Evolutionary conservation across 2,329 filamentous ascomycete genomes (phyloP).

Genomic region (Chaetomium globosum): DNA sequence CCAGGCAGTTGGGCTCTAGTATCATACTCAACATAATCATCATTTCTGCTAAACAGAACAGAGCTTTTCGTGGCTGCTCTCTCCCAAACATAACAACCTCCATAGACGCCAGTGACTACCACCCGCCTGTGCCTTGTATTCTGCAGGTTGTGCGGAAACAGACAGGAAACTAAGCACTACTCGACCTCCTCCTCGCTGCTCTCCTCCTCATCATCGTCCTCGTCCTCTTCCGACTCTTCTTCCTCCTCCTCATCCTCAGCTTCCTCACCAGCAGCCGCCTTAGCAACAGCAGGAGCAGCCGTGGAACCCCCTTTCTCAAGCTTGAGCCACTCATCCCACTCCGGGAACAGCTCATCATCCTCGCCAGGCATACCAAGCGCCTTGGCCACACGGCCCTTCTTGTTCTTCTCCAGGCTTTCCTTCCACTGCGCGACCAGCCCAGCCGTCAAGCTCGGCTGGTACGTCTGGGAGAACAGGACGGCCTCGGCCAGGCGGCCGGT

Average conservation of each 20-base stretch:
- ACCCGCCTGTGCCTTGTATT: background rate
- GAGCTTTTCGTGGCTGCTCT: constrained; percentile 22
- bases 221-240: constrained; percentile 16
- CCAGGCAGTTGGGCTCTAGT: too few species aligned
- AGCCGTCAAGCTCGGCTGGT: constrained; percentile 77
- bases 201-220: constrained; percentile 21
- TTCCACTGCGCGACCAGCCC: constrained; percentile 79
- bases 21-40: constrained; percentile 10
- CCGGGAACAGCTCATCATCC: constrained; percentile 87
- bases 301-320: constrained; percentile 71
- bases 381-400: constrained; percentile 83
- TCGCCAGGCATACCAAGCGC: constrained; percentile 79
- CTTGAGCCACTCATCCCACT: constrained; percentile 89
- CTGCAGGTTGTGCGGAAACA: background rate
- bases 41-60: constrained; percentile 15
- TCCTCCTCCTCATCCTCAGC: constrained; percentile 23
- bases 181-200: constrained; percentile 8
- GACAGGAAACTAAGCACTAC: constrained; percentile 16
- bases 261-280: constrained; percentile 20
- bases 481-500: constrained; percentile 84
- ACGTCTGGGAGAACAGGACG: constrained; percentile 90
- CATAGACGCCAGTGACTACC: constrained; percentile 24
- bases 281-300: constrained; percentile 28
- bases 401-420: constrained; percentile 75
- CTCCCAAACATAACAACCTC: constrained; percentile 12